These are phyloP conservation scores for Penicillium daleae DNA, from an alignment of 495 filamentous ascomycete species.

Conservation along the genomic window DNA sequence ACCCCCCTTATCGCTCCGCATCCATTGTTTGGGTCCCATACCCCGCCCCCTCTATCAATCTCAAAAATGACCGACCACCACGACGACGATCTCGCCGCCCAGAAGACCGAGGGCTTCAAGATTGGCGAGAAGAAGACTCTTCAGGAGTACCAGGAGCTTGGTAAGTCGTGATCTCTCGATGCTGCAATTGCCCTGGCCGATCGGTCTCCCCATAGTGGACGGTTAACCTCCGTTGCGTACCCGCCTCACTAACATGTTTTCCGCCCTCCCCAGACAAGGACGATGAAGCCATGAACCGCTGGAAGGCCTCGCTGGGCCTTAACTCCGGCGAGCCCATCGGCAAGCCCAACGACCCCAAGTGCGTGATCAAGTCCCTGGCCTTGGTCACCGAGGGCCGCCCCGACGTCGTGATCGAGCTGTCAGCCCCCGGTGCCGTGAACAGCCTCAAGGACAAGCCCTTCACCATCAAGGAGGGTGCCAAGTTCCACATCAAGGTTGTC, in stretches of 20 bases:
- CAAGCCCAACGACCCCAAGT: conserved; percentile 77
- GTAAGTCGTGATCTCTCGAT: conserved; percentile 52
- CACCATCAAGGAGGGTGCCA: conserved; percentile 92
- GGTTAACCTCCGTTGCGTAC: neutral
- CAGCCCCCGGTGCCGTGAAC: conserved; percentile 62
- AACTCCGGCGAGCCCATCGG: conserved; percentile 63
- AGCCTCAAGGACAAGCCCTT: conserved; percentile 86
- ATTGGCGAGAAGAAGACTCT: conserved; percentile 97
- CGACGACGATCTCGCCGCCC: conserved; percentile 84
- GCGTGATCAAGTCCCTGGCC: conserved; percentile 87
- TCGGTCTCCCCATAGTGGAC: conserved; percentile 12
- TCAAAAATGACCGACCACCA: conserved; percentile 68
- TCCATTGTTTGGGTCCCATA: conserved; percentile 17
- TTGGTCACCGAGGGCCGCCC: conserved; percentile 77
- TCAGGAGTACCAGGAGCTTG: conserved; percentile 87
- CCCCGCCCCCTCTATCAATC: conserved; percentile 29
- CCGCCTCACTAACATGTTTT: neutral
- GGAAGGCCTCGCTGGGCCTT: conserved; percentile 94
- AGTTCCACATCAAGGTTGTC: conserved; percentile 87
- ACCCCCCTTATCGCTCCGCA: conserved; percentile 1
- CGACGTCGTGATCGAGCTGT: conserved; percentile 85
- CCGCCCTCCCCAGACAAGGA: conserved; percentile 52
- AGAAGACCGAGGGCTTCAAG: conserved; percentile 93
- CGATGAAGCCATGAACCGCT: conserved; percentile 93
- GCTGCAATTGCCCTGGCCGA: neutral